phyloP scores from a whole-genome alignment of 805 yeast species.

The Pichia pseudocactophila region DNA sequence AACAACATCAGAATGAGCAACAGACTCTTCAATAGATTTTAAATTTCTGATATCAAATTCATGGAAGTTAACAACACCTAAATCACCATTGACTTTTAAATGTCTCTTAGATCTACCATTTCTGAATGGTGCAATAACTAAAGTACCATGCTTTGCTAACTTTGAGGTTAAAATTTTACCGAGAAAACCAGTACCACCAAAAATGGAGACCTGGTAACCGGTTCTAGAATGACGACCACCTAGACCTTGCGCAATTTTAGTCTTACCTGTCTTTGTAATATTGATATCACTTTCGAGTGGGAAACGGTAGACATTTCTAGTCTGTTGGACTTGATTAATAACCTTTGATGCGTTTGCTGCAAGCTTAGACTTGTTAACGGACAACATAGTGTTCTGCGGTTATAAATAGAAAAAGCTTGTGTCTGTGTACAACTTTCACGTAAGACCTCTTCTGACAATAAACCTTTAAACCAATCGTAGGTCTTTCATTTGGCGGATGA shows the following conservation, averaged over 20 bases:
- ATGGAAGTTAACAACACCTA: slow-evolving; percentile 77
- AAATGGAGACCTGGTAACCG: slow-evolving; percentile 82
- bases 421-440: too few species aligned
- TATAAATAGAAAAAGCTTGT: too few species aligned
- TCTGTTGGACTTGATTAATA: slow-evolving; percentile 6
- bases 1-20: slow-evolving; percentile 75
- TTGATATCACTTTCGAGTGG: slow-evolving; percentile 51
- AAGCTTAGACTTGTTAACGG: slow-evolving; percentile 5
- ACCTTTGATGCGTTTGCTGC: slow-evolving; percentile 7
- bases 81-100: slow-evolving; percentile 74
- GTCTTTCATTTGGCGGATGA: too few species aligned
- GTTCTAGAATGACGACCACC: slow-evolving; percentile 83
- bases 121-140: slow-evolving; percentile 69
- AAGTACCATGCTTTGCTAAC: slow-evolving; percentile 76
- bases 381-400: slow-evolving; percentile 1
- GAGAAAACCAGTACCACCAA: slow-evolving; percentile 73
- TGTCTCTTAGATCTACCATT: slow-evolving; percentile 72
- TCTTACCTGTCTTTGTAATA: slow-evolving; percentile 69
- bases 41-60: slow-evolving; percentile 78
- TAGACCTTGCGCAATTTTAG: slow-evolving; percentile 57
- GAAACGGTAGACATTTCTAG: slow-evolving; percentile 23
- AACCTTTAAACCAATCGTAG: too few species aligned
- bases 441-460: too few species aligned
- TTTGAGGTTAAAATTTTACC: slow-evolving; percentile 66
- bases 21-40: slow-evolving; percentile 65